A percentile compares a stretch with the other conserved stretches of the same genome.
Conservation (phyloP, 768 basidiomycete species). For the Agaricus subrufescens region DNA sequence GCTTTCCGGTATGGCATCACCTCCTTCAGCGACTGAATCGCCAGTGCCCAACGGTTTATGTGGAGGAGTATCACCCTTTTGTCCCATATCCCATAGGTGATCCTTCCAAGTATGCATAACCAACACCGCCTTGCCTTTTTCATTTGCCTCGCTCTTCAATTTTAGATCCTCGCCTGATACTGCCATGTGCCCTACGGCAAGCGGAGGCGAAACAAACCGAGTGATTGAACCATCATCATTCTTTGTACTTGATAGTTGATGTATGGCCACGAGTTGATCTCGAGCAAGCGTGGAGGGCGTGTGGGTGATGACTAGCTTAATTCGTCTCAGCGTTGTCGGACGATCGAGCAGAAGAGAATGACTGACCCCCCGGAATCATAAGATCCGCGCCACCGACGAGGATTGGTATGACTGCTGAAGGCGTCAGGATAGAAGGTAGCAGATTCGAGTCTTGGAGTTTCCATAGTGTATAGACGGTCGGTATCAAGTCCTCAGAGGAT, state of each 20-base stretch:
- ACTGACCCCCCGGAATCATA: constrained; percentile 82
- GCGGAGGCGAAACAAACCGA: constrained; percentile 41
- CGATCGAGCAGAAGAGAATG: neutral
- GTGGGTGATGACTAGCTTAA: constrained; percentile 57
- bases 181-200: constrained; percentile 76
- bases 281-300: constrained; percentile 31
- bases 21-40: constrained; percentile 13
- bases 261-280: constrained; percentile 59
- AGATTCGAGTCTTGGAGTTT: constrained; percentile 51
- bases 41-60: constrained; percentile 16
- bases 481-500: constrained; percentile 61
- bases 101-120: constrained; percentile 78
- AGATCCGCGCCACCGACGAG: constrained; percentile 80
- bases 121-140: constrained; percentile 76
- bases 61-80: constrained; percentile 54
- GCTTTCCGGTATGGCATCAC: constrained; percentile 14
- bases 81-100: constrained; percentile 66
- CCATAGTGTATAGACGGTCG: constrained; percentile 83
- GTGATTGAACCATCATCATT: constrained; percentile 23
- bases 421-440: constrained; percentile 69
- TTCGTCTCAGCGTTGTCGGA: constrained; percentile 5
- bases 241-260: constrained; percentile 34
- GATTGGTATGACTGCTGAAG: constrained; percentile 63
- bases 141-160: constrained; percentile 25
- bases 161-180: constrained; percentile 44